Percentiles rank a stretch among this genome's conserved stretches.
Evolutionary conservation across 495 filamentous ascomycete species (phyloP).

Genomic region (Penicillium fimorum): DNA sequence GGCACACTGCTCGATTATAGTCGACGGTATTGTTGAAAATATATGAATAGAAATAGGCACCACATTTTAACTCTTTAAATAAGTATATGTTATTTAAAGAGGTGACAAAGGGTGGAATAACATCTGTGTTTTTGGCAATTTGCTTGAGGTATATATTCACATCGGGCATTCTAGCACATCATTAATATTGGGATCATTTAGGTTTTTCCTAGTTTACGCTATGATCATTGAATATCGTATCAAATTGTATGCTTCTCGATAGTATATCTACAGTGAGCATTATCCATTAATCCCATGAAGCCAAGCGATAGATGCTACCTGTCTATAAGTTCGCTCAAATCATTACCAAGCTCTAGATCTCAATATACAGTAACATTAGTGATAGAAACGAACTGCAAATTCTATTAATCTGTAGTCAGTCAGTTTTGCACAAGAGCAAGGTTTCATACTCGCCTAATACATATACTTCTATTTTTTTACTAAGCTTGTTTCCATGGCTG

Average conservation of each 20-base stretch:
- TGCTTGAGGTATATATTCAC: not conserved
- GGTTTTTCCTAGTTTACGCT: no score
- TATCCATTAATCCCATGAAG: no score
- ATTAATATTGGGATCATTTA: not conserved
- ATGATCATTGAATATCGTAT: not conserved
- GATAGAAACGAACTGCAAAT: not conserved
- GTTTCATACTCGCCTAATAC: not conserved
- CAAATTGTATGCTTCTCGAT: not conserved
- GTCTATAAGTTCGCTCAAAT: no score
- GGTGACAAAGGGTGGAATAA: not conserved
- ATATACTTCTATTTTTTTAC: not conserved
- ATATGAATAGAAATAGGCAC: not conserved
- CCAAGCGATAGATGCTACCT: no score
- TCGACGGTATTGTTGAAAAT: not conserved
- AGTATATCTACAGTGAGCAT: not conserved
- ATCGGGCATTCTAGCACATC: not conserved
- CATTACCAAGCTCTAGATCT: not conserved
- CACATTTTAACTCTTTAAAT: not conserved
- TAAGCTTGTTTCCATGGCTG: no score
- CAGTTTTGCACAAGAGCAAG: not conserved
- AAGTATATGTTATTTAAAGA: not conserved
- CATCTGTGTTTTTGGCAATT: not conserved
- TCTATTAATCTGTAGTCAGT: not conserved
- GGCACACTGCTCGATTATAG: not conserved
- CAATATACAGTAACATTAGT: not conserved